These are phyloP conservation scores for Coemansia interrupta DNA, from an alignment of 192 early-diverging fungal genomes.

Conservation along the genomic window DNA sequence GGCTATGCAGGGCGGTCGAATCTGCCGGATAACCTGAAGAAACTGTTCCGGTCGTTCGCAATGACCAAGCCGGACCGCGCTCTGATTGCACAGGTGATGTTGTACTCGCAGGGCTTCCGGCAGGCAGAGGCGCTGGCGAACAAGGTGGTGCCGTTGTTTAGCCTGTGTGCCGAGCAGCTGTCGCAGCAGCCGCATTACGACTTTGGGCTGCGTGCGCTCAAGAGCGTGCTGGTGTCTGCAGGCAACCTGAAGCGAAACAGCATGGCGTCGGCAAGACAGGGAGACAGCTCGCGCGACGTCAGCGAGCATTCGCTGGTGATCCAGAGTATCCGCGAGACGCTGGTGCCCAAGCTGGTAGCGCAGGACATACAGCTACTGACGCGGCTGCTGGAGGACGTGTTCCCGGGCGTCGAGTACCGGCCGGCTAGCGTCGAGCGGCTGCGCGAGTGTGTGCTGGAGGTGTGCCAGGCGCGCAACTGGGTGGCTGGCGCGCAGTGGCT, in stretches of 20 bases:
- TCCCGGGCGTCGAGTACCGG: slow-evolving; percentile 83
- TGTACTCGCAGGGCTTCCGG: slow-evolving; percentile 99
- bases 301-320: slow-evolving; percentile 93
- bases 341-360: slow-evolving; percentile 97
- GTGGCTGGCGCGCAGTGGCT: slow-evolving; percentile 81
- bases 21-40: slow-evolving; percentile 97
- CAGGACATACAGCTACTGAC: slow-evolving; percentile 88
- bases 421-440: slow-evolving; percentile 77
- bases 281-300: slow-evolving; percentile 33
- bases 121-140: slow-evolving; percentile 89
- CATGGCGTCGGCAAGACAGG: slow-evolving; percentile 56
- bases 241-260: slow-evolving; percentile 92
- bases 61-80: slow-evolving; percentile 99
- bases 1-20: slow-evolving; percentile 98
- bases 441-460: slow-evolving; percentile 66
- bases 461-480: slow-evolving; percentile 71
- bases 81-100: slow-evolving; percentile 98
- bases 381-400: slow-evolving; percentile 86
- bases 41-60: slow-evolving; percentile 96
- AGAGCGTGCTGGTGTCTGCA: slow-evolving; percentile 98
- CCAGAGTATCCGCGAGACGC: slow-evolving; percentile 94
- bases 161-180: slow-evolving; percentile 90
- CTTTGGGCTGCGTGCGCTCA: slow-evolving; percentile 96
- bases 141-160: slow-evolving; percentile 97
- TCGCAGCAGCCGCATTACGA: slow-evolving; percentile 97